Evolutionary conservation across 306 rosid species (phyloP).

Genomic region (Dryas alaskensis): DNA sequence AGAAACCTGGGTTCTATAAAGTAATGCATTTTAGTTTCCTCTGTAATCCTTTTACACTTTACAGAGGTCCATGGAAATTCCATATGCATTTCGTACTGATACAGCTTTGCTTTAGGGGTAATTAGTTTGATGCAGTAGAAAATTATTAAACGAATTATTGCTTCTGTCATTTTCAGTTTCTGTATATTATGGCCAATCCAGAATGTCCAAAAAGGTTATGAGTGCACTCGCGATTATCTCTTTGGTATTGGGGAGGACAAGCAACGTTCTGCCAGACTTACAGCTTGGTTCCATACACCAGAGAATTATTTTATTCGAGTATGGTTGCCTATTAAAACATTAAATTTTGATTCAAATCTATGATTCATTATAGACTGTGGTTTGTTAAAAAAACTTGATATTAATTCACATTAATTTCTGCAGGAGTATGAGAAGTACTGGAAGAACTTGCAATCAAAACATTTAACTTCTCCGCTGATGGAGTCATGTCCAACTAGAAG

Average conservation of each 20-base stretch:
- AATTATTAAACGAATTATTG: constrained; percentile 5
- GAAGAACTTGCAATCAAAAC: constrained; percentile 42
- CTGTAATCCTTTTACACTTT: background rate
- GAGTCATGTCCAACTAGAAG: constrained; percentile 36
- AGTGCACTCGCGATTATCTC: constrained; percentile 88
- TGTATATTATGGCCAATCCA: constrained; percentile 77
- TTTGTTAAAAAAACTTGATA: constrained; percentile 19
- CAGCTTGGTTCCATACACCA: constrained; percentile 91
- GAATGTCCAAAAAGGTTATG: constrained; percentile 61
- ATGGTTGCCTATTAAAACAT: constrained; percentile 32
- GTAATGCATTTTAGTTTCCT: constrained; percentile 6
- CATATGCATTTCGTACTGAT: constrained; percentile 13
- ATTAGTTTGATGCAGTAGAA: background rate
- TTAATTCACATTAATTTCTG: constrained; percentile 29
- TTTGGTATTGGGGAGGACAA: constrained; percentile 86
- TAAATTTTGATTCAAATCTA: constrained; percentile 17
- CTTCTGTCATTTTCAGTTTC: constrained; percentile 53
- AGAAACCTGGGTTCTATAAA: constrained; percentile 3
- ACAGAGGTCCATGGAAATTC: background rate
- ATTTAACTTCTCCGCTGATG: constrained; percentile 20
- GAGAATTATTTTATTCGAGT: constrained; percentile 74
- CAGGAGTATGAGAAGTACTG: constrained; percentile 70
- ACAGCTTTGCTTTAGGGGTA: constrained; percentile 20
- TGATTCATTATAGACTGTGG: constrained; percentile 10
- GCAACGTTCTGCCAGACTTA: constrained; percentile 88